A percentile compares a stretch with the other conserved stretches of the same genome.
Evolutionary conservation across 2,329 filamentous ascomycete genomes (phyloP).

Genomic region (Stachybotrys chlorohalonatus): DNA sequence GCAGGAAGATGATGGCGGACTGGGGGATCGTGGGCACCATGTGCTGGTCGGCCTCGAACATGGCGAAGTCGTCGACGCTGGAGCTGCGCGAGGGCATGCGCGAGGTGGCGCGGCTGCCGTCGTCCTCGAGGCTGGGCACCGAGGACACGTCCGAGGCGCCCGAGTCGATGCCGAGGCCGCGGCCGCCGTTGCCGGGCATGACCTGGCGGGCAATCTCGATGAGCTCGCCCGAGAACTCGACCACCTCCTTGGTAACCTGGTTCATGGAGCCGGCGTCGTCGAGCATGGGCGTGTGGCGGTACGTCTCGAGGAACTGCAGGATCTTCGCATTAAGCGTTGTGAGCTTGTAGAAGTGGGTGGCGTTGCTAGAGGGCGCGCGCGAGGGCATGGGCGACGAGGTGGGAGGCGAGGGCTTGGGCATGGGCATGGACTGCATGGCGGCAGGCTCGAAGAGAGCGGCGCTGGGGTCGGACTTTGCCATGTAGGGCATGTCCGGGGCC

Average conservation of each 20-base stretch:
- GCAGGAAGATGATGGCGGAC: slow-evolving; percentile 5
- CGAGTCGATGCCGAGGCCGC: neutral
- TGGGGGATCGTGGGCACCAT: slow-evolving; percentile 3
- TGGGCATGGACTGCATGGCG: neutral
- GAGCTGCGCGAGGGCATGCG: neutral
- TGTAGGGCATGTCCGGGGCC: slow-evolving; percentile 2
- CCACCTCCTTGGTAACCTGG: slow-evolving; percentile 4
- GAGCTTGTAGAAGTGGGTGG: slow-evolving; percentile 4
- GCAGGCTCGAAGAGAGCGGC: neutral
- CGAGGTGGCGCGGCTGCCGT: neutral
- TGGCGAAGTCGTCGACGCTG: slow-evolving; percentile 1
- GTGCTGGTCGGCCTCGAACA: neutral
- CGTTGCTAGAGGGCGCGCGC: neutral
- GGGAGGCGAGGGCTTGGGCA: neutral
- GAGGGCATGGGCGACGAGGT: neutral
- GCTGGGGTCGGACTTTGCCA: neutral
- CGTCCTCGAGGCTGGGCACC: neutral
- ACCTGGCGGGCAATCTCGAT: slow-evolving; percentile 5
- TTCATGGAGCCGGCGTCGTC: slow-evolving; percentile 1
- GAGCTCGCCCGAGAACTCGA: slow-evolving; percentile 7
- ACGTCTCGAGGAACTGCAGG: slow-evolving; percentile 3
- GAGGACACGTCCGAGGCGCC: neutral
- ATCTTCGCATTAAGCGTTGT: slow-evolving; percentile 5
- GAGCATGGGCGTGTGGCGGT: neutral
- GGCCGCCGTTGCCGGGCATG: slow-evolving; percentile 2